Conservation (phyloP, 2,329 filamentous ascomycete species). For the Rasamsonia emersonii region DNA sequence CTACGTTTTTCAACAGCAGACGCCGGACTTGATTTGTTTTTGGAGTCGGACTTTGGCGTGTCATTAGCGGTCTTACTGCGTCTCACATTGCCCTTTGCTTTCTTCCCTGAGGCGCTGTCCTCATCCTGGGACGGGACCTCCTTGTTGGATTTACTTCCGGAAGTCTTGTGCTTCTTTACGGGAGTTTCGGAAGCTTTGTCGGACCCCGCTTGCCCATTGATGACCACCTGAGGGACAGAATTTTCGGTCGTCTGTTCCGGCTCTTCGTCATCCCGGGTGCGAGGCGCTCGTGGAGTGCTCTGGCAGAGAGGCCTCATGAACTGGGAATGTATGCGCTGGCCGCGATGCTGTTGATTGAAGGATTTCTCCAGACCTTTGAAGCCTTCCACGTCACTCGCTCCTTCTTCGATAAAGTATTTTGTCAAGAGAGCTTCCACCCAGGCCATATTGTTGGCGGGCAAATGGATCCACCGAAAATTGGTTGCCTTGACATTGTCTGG, state of each 20-base stretch:
- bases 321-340: constrained; percentile 49
- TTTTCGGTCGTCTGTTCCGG: constrained; percentile 14
- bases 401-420: constrained; percentile 56
- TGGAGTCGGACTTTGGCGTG: constrained; percentile 16
- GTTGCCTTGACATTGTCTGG: constrained; percentile 40
- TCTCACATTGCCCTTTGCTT: constrained; percentile 19
- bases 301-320: constrained; percentile 56
- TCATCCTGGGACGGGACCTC: constrained; percentile 19
- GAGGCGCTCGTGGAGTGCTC: constrained; percentile 33
- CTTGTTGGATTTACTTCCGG: constrained; percentile 19
- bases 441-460: constrained; percentile 46
- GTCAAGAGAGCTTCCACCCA: constrained; percentile 58
- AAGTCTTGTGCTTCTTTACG: constrained; percentile 20
- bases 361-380: constrained; percentile 56
- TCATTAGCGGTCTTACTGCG: constrained; percentile 17
- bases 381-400: constrained; percentile 52
- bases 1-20: constrained; percentile 7
- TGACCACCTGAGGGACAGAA: constrained; percentile 10
- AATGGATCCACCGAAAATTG: constrained; percentile 46
- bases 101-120: constrained; percentile 17
- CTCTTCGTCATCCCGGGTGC: constrained; percentile 24
- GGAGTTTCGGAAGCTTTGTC: constrained; percentile 5
- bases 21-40: constrained; percentile 20
- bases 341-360: constrained; percentile 54
- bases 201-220: constrained; percentile 14